Base-by-base conservation (phyloP, 768 basidiomycete genomes). In the Coprinopsis cinerea region DNA sequence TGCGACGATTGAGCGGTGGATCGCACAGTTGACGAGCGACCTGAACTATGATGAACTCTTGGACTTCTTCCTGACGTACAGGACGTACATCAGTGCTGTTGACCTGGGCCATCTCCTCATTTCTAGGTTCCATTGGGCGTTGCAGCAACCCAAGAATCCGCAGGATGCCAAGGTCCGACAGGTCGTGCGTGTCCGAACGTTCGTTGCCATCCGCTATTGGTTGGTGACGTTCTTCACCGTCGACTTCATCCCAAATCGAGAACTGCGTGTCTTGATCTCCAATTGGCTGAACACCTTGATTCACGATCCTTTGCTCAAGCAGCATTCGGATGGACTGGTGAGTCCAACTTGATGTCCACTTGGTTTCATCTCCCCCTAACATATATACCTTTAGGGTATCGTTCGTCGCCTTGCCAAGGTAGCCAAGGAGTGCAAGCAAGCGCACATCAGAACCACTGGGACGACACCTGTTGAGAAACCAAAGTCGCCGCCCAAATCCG, bases 1-100 rank as follows among this genome's bases (percentile, higher is more conserved):
- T 0, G 92, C 92, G 3, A 92, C 90, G 2, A 90, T 94, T 58
- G 92, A 94, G 63, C 83, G 92, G 0, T 92, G 90, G 89, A 84
- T 96, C 48, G 91, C 89, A 0, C 90, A 95, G 59, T 70, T 95
- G 43, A 94, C 93, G 25, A 87, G 84, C 57, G 83, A 88, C 57
- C 71, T 92, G 58, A 82, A 88, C 64, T 88, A 90, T 51, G 91
- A 92, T 62, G 88, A 92, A 57, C 74, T 93, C 24, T 75, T 92
- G 49, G 83, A 88, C 58, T 94, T 94, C 63, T 92, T 96, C 76
- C 76, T 95, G 63, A 93, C 92, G 1, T 96, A 92, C 61, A 82
- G 92, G 48, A 81, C 87, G 37, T 94, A 92, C 64, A 77, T 94
- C 62, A 76, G 75, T 46, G 81, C 87, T 2, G 72, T 85, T 48